phyloP scores from a whole-genome alignment of 345 rosid genomes.

The Dovyalis caffra region DNA sequence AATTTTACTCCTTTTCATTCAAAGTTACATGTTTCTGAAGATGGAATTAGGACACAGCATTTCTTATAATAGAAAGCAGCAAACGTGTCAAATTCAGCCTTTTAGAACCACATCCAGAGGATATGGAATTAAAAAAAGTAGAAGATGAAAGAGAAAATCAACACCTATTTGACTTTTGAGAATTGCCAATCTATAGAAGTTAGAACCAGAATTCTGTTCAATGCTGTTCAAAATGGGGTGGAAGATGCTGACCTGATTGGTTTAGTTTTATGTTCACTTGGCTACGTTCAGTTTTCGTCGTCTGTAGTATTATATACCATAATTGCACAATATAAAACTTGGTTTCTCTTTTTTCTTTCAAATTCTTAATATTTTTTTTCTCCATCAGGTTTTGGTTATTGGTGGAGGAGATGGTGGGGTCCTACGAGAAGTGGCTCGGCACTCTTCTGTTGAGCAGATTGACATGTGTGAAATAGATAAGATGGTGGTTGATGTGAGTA shows the following conservation, averaged over 20 bases:
- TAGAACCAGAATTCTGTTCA: neutral
- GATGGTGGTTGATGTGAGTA: constrained; percentile 96
- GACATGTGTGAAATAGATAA: constrained; percentile 95
- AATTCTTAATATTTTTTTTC: neutral
- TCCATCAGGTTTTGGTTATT: constrained; percentile 74
- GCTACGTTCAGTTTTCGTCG: neutral
- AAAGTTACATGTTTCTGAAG: too few species aligned
- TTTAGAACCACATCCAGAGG: neutral
- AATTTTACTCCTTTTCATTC: neutral
- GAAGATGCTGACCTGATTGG: neutral
- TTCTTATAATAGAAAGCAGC: neutral
- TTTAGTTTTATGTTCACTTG: neutral
- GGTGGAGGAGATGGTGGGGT: constrained; percentile 99
- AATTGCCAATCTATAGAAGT: neutral
- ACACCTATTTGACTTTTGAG: neutral
- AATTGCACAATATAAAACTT: neutral
- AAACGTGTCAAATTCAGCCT: neutral
- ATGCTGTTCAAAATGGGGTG: neutral
- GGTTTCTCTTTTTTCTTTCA: neutral
- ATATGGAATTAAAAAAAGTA: neutral
- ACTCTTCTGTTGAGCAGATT: constrained; percentile 76
- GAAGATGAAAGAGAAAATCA: neutral
- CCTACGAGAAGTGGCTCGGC: constrained; percentile 82
- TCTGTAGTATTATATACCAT: neutral
- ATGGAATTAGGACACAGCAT: too few species aligned